Evolutionary conservation across 768 basidiomycete species (phyloP).

Genomic region (Sarcodon aspratus): DNA sequence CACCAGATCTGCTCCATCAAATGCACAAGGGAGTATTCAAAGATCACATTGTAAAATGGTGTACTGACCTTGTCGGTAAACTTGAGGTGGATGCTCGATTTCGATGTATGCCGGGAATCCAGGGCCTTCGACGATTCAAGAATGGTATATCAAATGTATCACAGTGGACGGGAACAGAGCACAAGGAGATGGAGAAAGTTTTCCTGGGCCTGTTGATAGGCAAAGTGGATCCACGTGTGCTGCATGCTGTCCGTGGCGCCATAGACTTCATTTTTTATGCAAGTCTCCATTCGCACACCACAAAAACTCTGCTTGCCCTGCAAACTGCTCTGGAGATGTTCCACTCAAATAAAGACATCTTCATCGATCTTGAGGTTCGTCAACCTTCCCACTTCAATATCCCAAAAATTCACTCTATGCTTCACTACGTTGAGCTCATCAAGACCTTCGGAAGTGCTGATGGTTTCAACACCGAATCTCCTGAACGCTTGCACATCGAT

Average conservation of each 20-base stretch:
- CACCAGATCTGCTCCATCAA: constrained; percentile 11
- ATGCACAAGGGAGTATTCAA: constrained; percentile 18
- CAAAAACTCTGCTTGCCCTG: constrained; percentile 17
- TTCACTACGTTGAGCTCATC: constrained; percentile 10
- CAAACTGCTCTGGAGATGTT: constrained; percentile 18
- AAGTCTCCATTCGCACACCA: constrained; percentile 20
- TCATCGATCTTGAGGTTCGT: constrained; percentile 21
- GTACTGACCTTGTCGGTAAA: constrained; percentile 11
- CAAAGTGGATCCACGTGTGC: neutral
- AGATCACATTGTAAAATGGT: constrained; percentile 20
- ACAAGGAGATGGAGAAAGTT: constrained; percentile 14
- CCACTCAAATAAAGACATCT: constrained; percentile 24
- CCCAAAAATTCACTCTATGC: constrained; percentile 11
- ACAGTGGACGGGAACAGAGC: constrained; percentile 19
- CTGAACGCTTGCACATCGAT: constrained; percentile 7
- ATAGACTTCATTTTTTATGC: constrained; percentile 26
- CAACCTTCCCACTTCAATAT: constrained; percentile 14
- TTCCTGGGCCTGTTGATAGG: constrained; percentile 3
- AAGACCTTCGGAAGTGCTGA: constrained; percentile 9
- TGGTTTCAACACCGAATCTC: constrained; percentile 8
- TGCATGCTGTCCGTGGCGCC: constrained; percentile 8
- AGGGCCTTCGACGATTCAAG: constrained; percentile 18
- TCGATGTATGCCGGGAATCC: constrained; percentile 18
- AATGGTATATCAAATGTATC: constrained; percentile 22
- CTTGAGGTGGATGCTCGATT: constrained; percentile 22